Percentiles rank a stretch among this genome's conserved stretches.
Evolutionary conservation across 1,284 basidiomycete genomes (phyloP).

Genomic region (Puccinia novopanici): DNA sequence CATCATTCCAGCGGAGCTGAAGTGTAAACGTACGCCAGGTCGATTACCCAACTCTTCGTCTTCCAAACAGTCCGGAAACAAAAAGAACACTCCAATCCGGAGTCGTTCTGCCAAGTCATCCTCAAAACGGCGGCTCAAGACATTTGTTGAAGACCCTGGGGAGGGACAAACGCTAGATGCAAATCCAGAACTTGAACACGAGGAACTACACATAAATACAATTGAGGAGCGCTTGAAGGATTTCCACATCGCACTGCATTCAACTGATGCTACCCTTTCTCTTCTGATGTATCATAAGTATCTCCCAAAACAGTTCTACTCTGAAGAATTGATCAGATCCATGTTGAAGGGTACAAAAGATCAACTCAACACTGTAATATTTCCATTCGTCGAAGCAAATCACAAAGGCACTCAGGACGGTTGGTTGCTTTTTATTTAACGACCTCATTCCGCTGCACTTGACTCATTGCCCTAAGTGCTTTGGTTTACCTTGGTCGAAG

Average conservation of each 20-base stretch:
- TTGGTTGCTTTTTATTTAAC: slow-evolving; percentile 26
- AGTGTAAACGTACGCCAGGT: slow-evolving; percentile 4
- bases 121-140: slow-evolving; percentile 2
- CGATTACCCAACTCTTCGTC: neutral
- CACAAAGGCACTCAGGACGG: slow-evolving; percentile 36
- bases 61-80: slow-evolving; percentile 19
- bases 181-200: neutral
- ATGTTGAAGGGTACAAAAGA: slow-evolving; percentile 68
- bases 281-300: slow-evolving; percentile 31
- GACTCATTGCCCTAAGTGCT: slow-evolving; percentile 4
- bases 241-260: slow-evolving; percentile 33
- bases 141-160: neutral
- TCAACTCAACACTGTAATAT: slow-evolving; percentile 75
- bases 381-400: slow-evolving; percentile 75
- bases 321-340: slow-evolving; percentile 87
- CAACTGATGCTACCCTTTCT: slow-evolving; percentile 27
- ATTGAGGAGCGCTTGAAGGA: slow-evolving; percentile 32
- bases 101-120: slow-evolving; percentile 16
- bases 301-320: slow-evolving; percentile 68
- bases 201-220: slow-evolving; percentile 14
- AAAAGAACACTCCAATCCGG: slow-evolving; percentile 1
- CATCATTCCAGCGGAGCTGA: slow-evolving; percentile 37
- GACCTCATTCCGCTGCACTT: neutral
- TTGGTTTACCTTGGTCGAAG: slow-evolving; percentile 24
- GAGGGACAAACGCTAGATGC: neutral